Base-by-base conservation (phyloP, 805 yeast genomes). In the Debaryomyces maramus region DNA sequence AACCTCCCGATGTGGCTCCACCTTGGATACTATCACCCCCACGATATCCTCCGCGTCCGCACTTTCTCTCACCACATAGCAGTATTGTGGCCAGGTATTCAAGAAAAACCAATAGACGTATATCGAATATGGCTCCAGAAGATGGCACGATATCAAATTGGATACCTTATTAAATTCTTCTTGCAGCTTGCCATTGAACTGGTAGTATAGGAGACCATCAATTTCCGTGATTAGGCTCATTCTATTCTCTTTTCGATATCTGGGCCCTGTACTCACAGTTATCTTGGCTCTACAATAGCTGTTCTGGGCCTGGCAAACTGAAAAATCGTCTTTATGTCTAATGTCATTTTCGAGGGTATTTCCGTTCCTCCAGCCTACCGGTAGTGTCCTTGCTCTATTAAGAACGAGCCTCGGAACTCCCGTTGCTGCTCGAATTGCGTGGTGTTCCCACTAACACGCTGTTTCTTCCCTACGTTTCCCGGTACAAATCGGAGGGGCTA, bases 81-180 rank as follows among this genome's bases (percentile, higher is more conserved):
- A 85, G 42, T 89, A 73, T 34, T 85, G 82, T 1, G 98, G 97
- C 97, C 97, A 90, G 51, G 82, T 83, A 52, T 85, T 84, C 31
- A 93, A 67, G 57, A 93, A 93, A 65, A 84, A 93, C 56, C 96
- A 76, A 62, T 90, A 93, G 2, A 93, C 97, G 54, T 88, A 93
- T 14, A 88, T 77, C 3, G 97, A 90, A 58, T 93, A 93, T 0
- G 99, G 98, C 61, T 93, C 99, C 20, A 93, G 83, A 28, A 93
- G 69, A 59, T 90, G 93, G 8, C 68, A 70, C 29, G 83, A 78
- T 8, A 91, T 82, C 34, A 91, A 70, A 8, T 56, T 54, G 51
- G 78, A 74, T 10, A 85, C 67, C 20, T 70, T 72, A 9, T 66
- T 58, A 44, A 83, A 72, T 45, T 83, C 79, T 2, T 52, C 51